Conservation (phyloP, 2,329 filamentous ascomycete species). For the Aspergillus fijiensis region DNA sequence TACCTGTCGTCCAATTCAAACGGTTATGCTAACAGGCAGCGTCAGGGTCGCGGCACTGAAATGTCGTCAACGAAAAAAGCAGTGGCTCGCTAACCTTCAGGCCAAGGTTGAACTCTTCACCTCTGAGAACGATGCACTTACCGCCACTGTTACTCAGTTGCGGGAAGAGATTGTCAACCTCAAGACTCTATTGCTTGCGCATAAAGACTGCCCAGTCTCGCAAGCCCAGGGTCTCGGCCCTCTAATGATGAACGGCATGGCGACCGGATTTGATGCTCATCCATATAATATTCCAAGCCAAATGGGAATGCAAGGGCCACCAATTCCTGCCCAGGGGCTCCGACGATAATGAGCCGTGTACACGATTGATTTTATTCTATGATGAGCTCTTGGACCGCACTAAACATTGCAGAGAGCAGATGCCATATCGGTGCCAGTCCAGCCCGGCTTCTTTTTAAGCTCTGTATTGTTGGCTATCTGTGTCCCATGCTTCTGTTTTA, state of each 20-base stretch:
- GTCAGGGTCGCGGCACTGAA: conserved; percentile 89
- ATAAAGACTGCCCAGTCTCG: conserved; percentile 94
- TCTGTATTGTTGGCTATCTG: neutral
- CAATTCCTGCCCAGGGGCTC: conserved; percentile 39
- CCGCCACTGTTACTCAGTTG: conserved; percentile 76
- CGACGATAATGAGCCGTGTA: conserved; percentile 28
- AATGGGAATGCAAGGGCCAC: conserved; percentile 44
- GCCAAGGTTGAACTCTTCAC: conserved; percentile 92
- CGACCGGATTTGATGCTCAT: conserved; percentile 42
- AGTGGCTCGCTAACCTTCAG: conserved; percentile 94
- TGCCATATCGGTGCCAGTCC: neutral
- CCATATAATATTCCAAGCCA: conserved; percentile 43
- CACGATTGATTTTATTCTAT: neutral
- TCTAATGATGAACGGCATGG: conserved; percentile 43
- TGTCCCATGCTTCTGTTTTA: neutral
- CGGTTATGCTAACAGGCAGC: conserved; percentile 20
- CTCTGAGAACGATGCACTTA: conserved; percentile 84
- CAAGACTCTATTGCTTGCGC: conserved; percentile 86
- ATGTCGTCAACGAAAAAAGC: conserved; percentile 97
- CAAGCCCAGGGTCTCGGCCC: conserved; percentile 72
- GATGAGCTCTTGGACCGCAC: neutral
- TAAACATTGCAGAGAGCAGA: neutral
- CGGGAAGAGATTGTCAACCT: conserved; percentile 92
- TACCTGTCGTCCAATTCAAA: neutral
- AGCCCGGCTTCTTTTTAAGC: neutral